Percentiles rank a stretch among this genome's conserved stretches.
These are phyloP conservation scores for Actinomortierella wolfii DNA, from an alignment of 371 early-diverging fungal species.

Conservation along the genomic window DNA sequence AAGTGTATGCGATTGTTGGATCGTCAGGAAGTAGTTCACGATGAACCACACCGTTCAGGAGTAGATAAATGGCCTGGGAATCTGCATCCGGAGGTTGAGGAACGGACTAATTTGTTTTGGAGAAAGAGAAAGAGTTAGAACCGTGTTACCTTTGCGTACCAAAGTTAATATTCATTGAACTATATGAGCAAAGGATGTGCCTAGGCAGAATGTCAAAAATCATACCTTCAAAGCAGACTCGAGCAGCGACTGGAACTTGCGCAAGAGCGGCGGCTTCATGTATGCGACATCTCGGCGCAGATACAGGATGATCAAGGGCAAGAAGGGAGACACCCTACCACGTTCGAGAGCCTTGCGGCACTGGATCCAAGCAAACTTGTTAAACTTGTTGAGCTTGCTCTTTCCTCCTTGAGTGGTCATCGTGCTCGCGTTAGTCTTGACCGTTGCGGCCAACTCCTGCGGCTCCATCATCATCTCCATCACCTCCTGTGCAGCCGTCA, in stretches of 20 bases:
- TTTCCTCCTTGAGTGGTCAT: constrained; percentile 12
- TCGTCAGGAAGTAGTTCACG: constrained; percentile 44
- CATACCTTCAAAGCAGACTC: constrained; percentile 47
- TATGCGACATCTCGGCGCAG: constrained; percentile 48
- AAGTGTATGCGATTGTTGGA: constrained; percentile 39
- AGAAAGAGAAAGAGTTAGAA: not conserved
- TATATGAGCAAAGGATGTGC: no score
- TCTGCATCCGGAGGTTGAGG: constrained; percentile 35
- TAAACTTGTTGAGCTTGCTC: constrained; percentile 45
- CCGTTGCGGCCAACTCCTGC: not conserved
- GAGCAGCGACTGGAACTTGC: constrained; percentile 35
- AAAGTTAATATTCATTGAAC: no score
- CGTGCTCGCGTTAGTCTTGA: constrained; percentile 1
- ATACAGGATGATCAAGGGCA: constrained; percentile 46
- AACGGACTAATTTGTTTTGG: no score
- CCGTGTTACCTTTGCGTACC: no score
- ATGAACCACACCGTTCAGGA: constrained; percentile 46
- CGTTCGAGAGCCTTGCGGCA: constrained; percentile 39
- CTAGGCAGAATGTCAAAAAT: no score
- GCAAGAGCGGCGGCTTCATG: constrained; percentile 40
- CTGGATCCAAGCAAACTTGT: constrained; percentile 50
- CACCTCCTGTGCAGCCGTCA: constrained; percentile 40
- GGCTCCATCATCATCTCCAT: constrained; percentile 25
- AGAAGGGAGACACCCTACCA: constrained; percentile 42
- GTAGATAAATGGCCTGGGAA: constrained; percentile 40